Evolutionary conservation across 1,284 basidiomycete genomes (phyloP).

Genomic region (Ceratobasidium sp.): DNA sequence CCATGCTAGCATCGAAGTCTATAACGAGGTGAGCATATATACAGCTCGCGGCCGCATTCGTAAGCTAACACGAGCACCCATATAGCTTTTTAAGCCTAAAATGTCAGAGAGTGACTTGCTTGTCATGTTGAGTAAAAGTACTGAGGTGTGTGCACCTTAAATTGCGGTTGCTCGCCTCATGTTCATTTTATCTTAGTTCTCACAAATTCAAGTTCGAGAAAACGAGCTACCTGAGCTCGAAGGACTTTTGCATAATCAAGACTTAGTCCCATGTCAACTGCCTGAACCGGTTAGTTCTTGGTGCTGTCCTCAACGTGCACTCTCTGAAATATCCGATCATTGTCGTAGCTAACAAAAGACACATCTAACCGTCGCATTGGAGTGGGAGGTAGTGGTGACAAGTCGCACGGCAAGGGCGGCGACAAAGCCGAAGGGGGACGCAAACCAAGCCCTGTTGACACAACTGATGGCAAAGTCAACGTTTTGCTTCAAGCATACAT

Average conservation of each 20-base stretch:
- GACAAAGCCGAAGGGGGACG: conserved; percentile 5
- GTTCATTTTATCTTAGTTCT: conserved; percentile 67
- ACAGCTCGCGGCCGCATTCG: too few species aligned
- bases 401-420: conserved; percentile 27
- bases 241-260: conserved; percentile 64
- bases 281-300: conserved; percentile 45
- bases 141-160: conserved; percentile 71
- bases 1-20: conserved; percentile 87
- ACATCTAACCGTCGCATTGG: conserved; percentile 35
- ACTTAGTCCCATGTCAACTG: conserved; percentile 80
- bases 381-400: conserved; percentile 11
- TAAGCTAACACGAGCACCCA: background rate
- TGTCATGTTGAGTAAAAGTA: conserved; percentile 86
- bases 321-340: background rate
- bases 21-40: conserved; percentile 66
- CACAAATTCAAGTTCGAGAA: conserved; percentile 94
- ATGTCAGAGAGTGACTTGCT: conserved; percentile 97
- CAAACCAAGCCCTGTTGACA: conserved; percentile 57
- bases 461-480: conserved; percentile 92
- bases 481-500: conserved; percentile 94
- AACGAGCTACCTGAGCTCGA: conserved; percentile 89
- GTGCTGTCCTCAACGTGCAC: background rate
- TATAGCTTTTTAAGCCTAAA: conserved; percentile 70
- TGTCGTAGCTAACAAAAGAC: background rate
- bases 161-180: too few species aligned